Evolutionary conservation across 1,139 yeast species (phyloP), one percentile per base, ranked within the genome.

Genomic region (Candida albicans): DNA sequence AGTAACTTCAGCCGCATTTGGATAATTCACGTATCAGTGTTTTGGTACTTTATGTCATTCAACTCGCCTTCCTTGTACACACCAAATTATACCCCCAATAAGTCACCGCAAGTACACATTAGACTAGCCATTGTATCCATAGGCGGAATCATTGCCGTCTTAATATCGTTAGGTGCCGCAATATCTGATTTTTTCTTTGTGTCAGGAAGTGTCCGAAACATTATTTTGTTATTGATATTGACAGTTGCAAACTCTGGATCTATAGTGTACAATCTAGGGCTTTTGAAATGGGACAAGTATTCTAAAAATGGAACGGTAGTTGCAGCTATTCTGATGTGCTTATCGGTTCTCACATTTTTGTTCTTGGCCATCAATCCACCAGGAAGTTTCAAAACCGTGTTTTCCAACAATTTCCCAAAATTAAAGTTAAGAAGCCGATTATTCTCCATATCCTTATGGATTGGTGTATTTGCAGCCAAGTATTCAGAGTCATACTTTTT

Each of bases 1-100:
- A 82, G 89, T 2, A 87, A 88, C 58, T 88, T 87, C 61, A 86
- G 83, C 59, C 68, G 96, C 47, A 81, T 88, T 29, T 88, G 96
- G 96, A 81, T 87, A 32, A 81, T 88, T 40, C 96, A 89, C 58
- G 62, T 83, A 6, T 73, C 88, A 0, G 73, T 84, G 45, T 89
- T 83, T 62, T 88, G 96, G 96, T 87, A 81, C 57, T 87, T 83
- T 56, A 86, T 95, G 0, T 72, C 84, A 35, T 84, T 84, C 59
- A 87, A 88, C 59, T 77, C 95, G 0, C 90, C 95, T 0, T 73
- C 90, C 0, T 65, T 89, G 15, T 89, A 87, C 61, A 87, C 96
- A 1, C 68, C 67, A 40, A 64, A 80, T 45, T 87, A 84, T 57
- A 59, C 65, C 39, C 85, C 42, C 0, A 48, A 44, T 5, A 48